phyloP scores from a whole-genome alignment of 129 eudicot genomes.

The Saussurea involucrata region DNA sequence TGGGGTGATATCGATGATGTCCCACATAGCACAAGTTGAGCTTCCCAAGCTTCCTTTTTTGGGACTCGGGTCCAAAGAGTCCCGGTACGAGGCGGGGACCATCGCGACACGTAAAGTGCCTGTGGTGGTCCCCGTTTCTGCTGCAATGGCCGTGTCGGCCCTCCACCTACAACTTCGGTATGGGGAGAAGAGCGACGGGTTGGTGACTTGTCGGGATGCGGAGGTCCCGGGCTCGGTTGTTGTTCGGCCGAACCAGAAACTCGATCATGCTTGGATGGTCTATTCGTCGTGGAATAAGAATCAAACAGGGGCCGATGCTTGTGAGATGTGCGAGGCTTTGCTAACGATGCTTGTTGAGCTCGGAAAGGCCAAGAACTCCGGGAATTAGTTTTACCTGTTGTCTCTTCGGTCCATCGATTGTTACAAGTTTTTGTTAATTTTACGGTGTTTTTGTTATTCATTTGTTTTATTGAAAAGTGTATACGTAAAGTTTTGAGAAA shows the following conservation, averaged over 20 bases:
- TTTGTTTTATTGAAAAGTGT: constrained; percentile 2
- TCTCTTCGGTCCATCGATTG: neutral
- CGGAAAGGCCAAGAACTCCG: constrained; percentile 27
- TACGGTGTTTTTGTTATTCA: neutral
- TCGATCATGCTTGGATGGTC: constrained; percentile 98
- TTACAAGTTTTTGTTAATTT: neutral
- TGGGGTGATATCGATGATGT: constrained; percentile 69
- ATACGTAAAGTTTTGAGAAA: neutral
- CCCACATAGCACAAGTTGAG: constrained; percentile 96
- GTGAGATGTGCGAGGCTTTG: constrained; percentile 95
- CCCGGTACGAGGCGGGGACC: constrained; percentile 33
- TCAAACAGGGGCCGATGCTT: constrained; percentile 59
- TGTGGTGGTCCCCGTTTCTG: constrained; percentile 75
- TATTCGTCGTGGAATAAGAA: constrained; percentile 82
- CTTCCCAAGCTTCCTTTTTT: constrained; percentile 69
- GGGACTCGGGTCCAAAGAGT: constrained; percentile 20
- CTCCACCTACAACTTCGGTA: constrained; percentile 80
- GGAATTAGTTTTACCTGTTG: constrained; percentile 17
- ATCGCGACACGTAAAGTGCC: constrained; percentile 49
- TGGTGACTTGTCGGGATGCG: constrained; percentile 94
- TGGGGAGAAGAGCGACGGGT: constrained; percentile 93
- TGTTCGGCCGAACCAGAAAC: constrained; percentile 68
- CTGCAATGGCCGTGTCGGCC: constrained; percentile 87
- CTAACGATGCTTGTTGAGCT: constrained; percentile 77
- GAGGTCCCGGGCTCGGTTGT: constrained; percentile 98